Evolutionary conservation across 1,284 basidiomycete genomes (phyloP).

Genomic region (Trichosporon ovoides): DNA sequence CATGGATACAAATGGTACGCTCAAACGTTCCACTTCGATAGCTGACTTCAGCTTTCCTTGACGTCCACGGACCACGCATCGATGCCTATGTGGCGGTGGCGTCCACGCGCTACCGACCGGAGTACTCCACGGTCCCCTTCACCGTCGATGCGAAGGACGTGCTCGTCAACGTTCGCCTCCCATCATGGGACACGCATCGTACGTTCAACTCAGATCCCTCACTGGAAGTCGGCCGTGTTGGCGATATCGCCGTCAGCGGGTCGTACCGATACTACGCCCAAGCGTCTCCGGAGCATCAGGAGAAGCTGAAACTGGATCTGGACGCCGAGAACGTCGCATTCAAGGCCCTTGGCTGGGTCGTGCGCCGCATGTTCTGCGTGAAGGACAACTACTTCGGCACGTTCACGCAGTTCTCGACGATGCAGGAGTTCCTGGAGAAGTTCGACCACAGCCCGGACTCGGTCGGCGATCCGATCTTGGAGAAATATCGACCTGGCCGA

Average conservation of each 20-base stretch:
- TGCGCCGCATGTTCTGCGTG: conserved; percentile 77
- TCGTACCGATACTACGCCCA: conserved; percentile 70
- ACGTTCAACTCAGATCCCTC: conserved; percentile 56
- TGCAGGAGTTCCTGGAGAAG: conserved; percentile 73
- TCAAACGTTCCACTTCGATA: not conserved
- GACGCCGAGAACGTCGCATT: conserved; percentile 56
- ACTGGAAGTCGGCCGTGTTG: conserved; percentile 58
- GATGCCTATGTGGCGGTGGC: conserved; percentile 58
- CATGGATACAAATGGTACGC: conserved; percentile 69
- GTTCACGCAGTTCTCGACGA: conserved; percentile 83
- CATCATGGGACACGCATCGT: conserved; percentile 80
- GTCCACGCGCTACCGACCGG: conserved; percentile 66
- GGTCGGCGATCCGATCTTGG: conserved; percentile 70
- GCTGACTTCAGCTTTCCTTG: conserved; percentile 60
- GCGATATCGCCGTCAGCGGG: conserved; percentile 58
- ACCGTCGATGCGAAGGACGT: conserved; percentile 59
- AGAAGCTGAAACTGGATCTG: conserved; percentile 63
- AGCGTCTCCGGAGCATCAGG: conserved; percentile 63
- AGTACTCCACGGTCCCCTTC: conserved; percentile 65
- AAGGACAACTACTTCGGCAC: conserved; percentile 87
- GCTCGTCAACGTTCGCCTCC: conserved; percentile 60
- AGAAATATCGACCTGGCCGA: conserved; percentile 72
- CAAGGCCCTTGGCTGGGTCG: conserved; percentile 75
- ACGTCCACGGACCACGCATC: conserved; percentile 59
- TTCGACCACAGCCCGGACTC: conserved; percentile 55